Base-by-base conservation (phyloP, 129 eudicot genomes). In the Smallanthus sonchifolius region DNA sequence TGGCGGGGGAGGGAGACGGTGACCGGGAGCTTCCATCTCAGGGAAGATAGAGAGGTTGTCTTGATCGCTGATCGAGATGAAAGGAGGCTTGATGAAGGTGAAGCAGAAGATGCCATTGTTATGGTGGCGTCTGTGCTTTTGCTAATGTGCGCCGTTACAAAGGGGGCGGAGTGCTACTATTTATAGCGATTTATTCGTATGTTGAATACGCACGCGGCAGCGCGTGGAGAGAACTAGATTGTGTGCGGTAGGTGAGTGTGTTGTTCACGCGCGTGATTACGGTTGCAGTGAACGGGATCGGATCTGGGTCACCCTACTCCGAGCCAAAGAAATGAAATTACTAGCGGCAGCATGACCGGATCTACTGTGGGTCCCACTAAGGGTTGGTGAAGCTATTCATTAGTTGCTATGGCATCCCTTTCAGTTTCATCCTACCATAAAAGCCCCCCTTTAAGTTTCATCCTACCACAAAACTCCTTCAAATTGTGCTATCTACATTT, bases 81-180 rank as follows among this genome's bases (percentile, higher is more conserved):
- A 67, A 79, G 15, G 54, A 82, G 83, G 73, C 77, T 86, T 54
- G 62, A 70, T 7, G 78, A 77, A 11, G 85, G 61, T 24, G 81
- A 74, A 65, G 88, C 49, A 32, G 91, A 79, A 38, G 87, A 84
- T 72, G 96, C 95, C 92, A 87, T 87, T 30, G 78, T 45, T 56
- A 67, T 7, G 79, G 65, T 45, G 78, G 70, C 35, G 60, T 13
- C 4, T 42, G 7, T 17, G 40, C 4, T 10, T 60, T 35, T 71
- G 36, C 56, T 68, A 44, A 56, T 69, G 81, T 45, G 36, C 81
- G 51, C 68, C 64, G 86, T 71, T 73, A 5, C 65, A 54, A 74
- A 44, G 71, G 65, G 69, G 56, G 85, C 34, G 17, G 82, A 42
- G 11, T 34, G 72, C 20, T 15, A 9, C 3, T 63, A 70, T 52